Conservation (phyloP, 2,329 filamentous ascomycete species). For the Epichloe gansuensis region DNA sequence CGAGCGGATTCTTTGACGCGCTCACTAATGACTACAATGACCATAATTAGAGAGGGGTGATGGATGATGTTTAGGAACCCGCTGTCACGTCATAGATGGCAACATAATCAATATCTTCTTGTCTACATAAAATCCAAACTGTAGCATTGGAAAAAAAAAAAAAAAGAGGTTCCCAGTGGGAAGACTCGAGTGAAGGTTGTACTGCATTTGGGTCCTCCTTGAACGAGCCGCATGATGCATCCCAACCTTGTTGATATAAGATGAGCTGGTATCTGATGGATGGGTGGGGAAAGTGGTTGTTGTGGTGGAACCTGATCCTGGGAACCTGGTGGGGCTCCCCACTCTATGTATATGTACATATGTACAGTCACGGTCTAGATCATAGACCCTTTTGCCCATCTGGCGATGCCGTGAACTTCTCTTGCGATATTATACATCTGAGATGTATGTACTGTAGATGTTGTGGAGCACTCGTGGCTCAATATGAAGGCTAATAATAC, state of each 20-base stretch:
- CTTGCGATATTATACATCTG: neutral
- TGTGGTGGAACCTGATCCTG: neutral
- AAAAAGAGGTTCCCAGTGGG: no score
- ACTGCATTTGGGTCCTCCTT: neutral
- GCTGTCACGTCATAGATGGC: neutral
- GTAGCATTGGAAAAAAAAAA: neutral
- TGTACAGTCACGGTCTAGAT: neutral
- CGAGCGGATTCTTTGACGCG: neutral
- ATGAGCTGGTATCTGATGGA: neutral
- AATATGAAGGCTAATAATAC: no score
- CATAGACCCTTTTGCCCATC: neutral
- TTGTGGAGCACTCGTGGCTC: no score
- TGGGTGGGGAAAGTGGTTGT: neutral
- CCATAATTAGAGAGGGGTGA: neutral
- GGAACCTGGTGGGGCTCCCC: neutral
- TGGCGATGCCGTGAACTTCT: neutral
- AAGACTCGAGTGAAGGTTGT: neutral
- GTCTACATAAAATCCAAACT: neutral
- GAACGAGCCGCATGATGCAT: neutral
- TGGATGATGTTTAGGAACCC: neutral
- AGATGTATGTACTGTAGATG: no score
- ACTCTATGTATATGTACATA: no score
- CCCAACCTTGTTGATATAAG: neutral
- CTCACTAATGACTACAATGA: neutral
- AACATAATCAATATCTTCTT: neutral